Conservation (phyloP, 495 filamentous ascomycete genomes). For the Lineolata rhizophorae region DNA sequence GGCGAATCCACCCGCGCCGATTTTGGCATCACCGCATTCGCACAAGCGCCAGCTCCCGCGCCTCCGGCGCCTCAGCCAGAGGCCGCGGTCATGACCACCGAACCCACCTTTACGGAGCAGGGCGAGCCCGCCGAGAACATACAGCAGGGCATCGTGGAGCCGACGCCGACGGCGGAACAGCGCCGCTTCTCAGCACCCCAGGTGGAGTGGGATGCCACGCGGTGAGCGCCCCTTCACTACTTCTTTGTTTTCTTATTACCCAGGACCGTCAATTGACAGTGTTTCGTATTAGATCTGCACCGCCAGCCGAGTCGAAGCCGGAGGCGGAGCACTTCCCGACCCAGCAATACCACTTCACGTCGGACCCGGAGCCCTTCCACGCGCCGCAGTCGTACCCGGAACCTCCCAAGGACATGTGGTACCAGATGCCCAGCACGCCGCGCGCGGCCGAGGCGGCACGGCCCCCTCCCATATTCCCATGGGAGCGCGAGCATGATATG, state of each 20-base stretch:
- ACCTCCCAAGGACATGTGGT: slow-evolving; percentile 69
- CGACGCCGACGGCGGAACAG: slow-evolving; percentile 22
- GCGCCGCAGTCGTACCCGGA: slow-evolving; percentile 56
- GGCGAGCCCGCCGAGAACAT: slow-evolving; percentile 18
- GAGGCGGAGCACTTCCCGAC: slow-evolving; percentile 59
- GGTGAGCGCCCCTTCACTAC: too few relatives aligned
- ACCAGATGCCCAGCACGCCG: slow-evolving; percentile 40
- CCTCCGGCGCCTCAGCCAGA: slow-evolving; percentile 7
- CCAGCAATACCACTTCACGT: slow-evolving; percentile 56
- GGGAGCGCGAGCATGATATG: slow-evolving; percentile 37
- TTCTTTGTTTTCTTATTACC: not conserved
- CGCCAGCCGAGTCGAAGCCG: slow-evolving; percentile 48
- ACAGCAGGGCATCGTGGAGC: slow-evolving; percentile 17
- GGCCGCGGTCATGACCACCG: slow-evolving; percentile 8
- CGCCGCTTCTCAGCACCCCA: slow-evolving; percentile 27
- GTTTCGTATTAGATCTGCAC: slow-evolving; percentile 33
- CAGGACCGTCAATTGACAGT: not conserved
- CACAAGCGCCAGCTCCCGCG: slow-evolving; percentile 2
- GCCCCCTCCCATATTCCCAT: slow-evolving; percentile 58
- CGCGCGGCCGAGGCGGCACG: slow-evolving; percentile 28
- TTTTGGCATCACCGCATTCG: slow-evolving; percentile 11
- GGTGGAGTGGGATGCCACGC: slow-evolving; percentile 43
- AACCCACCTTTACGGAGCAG: slow-evolving; percentile 18
- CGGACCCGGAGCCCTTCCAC: slow-evolving; percentile 44
- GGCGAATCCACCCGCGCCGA: slow-evolving; percentile 14